Conservation (phyloP, 192 early-diverging fungal species). For the Mortierella hygrophila region DNA sequence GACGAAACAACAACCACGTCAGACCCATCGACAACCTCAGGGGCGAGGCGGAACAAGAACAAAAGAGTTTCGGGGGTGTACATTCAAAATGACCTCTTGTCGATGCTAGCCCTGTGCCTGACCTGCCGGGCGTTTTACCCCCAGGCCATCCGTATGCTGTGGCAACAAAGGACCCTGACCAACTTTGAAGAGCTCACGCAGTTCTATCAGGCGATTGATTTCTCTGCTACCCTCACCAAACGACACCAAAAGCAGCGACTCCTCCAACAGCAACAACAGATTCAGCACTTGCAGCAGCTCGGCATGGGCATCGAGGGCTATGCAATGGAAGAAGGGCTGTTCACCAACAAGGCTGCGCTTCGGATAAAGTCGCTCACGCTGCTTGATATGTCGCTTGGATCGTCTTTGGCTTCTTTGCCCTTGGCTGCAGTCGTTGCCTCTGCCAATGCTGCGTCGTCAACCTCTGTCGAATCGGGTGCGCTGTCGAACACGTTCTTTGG, state of each 20-base stretch:
- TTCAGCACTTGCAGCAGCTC: constrained; percentile 2
- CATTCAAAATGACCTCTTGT: constrained; percentile 45
- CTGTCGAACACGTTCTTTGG: constrained; percentile 46
- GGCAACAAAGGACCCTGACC: constrained; percentile 52
- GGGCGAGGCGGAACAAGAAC: constrained; percentile 14
- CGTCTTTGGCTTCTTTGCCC: constrained; percentile 18
- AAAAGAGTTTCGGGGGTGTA: constrained; percentile 22
- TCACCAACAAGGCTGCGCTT: constrained; percentile 49
- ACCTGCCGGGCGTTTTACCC: constrained; percentile 52
- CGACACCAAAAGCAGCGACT: constrained; percentile 46
- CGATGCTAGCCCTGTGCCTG: constrained; percentile 43
- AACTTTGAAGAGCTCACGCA: constrained; percentile 36
- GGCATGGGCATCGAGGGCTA: constrained; percentile 30
- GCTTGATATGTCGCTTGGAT: constrained; percentile 39
- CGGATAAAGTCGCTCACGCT: constrained; percentile 47
- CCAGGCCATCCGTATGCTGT: constrained; percentile 49
- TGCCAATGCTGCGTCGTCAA: background rate
- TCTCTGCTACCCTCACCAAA: constrained; percentile 30
- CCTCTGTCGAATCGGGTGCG: background rate
- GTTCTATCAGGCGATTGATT: constrained; percentile 53
- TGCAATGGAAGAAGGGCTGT: constrained; percentile 42
- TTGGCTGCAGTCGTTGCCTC: constrained; percentile 1
- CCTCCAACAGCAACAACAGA: background rate
- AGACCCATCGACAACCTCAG: constrained; percentile 6
- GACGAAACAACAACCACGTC: background rate